Conservation (phyloP, 164 flowering plant genomes). For the Santalum album region DNA sequence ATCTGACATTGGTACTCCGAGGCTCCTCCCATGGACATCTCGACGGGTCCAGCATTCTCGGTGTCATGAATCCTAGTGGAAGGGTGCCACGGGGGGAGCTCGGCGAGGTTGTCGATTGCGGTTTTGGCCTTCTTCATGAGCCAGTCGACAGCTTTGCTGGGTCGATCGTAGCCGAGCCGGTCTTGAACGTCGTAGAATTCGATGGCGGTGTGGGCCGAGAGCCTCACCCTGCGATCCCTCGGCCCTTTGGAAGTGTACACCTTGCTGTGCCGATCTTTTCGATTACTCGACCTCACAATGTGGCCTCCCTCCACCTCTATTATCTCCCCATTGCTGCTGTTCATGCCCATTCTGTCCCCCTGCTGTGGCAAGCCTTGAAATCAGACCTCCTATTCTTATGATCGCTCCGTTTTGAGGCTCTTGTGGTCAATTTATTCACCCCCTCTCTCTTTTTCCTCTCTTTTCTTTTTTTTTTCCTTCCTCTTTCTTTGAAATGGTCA, state of each 20-base stretch:
- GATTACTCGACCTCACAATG: conserved; percentile 56
- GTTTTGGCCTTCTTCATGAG: conserved; percentile 65
- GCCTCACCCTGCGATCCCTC: conserved; percentile 55
- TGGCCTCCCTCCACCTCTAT: conserved; percentile 74
- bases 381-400: no score
- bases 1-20: conserved; percentile 1
- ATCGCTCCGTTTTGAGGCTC: no score
- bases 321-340: conserved; percentile 46
- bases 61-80: not conserved
- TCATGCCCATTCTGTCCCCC: no score
- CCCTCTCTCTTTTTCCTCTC: no score
- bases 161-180: conserved; percentile 67
- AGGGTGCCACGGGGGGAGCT: conserved; percentile 64
- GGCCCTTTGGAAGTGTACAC: conserved; percentile 75
- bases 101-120: conserved; percentile 62
- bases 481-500: no score
- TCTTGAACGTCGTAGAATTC: conserved; percentile 80
- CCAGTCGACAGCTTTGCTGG: conserved; percentile 82
- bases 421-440: no score
- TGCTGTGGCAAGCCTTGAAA: no score
- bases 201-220: conserved; percentile 66
- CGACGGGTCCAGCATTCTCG: conserved; percentile 2
- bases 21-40: no score
- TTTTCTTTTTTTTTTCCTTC: no score
- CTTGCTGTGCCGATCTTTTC: conserved; percentile 79